Evolutionary conservation across 495 filamentous ascomycete genomes (phyloP), one percentile per base, ranked within the genome.

Genomic region (Monascus purpureus): DNA sequence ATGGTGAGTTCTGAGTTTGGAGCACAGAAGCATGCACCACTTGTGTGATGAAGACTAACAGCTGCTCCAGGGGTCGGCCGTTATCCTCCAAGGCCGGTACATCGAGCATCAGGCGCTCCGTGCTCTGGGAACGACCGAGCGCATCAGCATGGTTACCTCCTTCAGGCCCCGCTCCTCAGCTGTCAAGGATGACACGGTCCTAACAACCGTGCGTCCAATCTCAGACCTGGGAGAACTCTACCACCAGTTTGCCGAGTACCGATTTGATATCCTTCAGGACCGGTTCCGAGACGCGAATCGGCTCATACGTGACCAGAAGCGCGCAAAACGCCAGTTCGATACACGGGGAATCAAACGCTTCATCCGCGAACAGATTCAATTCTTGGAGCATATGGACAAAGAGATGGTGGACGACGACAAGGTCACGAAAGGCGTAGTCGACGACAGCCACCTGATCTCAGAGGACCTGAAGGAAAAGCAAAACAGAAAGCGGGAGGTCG

Each of bases 141-240:
- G 76, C 25, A 78, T 81, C 52, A 77, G 72, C 17, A 75, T 78
- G 63, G 77, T 82, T 15, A 81, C 77, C 4, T 80, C 76, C 6
- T 81, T 81, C 55, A 66, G 79, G 5, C 74, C 76, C 2, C 65
- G 63, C 13, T 61, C 60, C 23, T 59, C 77, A 2, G 55, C 47
- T n/a, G 43, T 73, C 28, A 67, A 63, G 13, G 78, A 83, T 39
- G 77, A 80, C 38, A 74, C 74, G 4, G 70, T 76, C 16, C 63
- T 83, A 26, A 71, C 64, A 6, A 79, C 75, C 1, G 73, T 81
- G 15, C 68, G 77, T 9, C 64, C 67, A 1, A 68, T 82, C 25
- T 80, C 75, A 1, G 58, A 79, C 41, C 59, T 81, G 4, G 59
- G 64, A 7, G 76, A 80, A 43, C 53, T 82, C n/a, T 82, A 82